Evolutionary conservation across 2,329 filamentous ascomycete genomes (phyloP).

Genomic region (Pseudogymnoascus sp.): DNA sequence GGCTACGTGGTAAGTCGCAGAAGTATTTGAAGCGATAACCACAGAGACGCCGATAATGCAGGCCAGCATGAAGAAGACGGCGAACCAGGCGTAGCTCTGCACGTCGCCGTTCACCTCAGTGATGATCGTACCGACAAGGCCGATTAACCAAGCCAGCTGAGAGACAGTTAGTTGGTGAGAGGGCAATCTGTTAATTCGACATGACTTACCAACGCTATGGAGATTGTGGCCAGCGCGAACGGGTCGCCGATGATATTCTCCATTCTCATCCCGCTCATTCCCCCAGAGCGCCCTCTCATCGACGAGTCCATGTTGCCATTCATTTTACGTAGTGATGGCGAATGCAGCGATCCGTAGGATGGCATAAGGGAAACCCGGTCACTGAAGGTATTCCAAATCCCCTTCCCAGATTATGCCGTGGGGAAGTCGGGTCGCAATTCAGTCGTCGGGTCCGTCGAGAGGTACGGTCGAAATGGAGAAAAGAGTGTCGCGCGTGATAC

Average conservation of each 20-base stretch:
- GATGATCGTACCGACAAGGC: slow-evolving; percentile 73
- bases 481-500: neutral
- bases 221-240: slow-evolving; percentile 89
- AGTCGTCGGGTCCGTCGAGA: neutral
- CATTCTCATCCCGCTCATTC: slow-evolving; percentile 56
- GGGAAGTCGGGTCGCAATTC: neutral
- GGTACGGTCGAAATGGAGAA: neutral
- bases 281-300: slow-evolving; percentile 39
- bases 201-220: slow-evolving; percentile 71
- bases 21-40: slow-evolving; percentile 75
- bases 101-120: slow-evolving; percentile 29
- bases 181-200: neutral
- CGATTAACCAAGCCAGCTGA: slow-evolving; percentile 91
- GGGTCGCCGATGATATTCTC: slow-evolving; percentile 93
- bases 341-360: slow-evolving; percentile 63
- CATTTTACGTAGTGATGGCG: slow-evolving; percentile 74
- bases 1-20: slow-evolving; percentile 84
- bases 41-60: slow-evolving; percentile 71
- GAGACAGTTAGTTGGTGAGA: slow-evolving; percentile 8
- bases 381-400: neutral
- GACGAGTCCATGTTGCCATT: slow-evolving; percentile 55
- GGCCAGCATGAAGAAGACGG: slow-evolving; percentile 75
- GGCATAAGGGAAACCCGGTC: slow-evolving; percentile 44
- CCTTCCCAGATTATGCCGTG: slow-evolving; percentile 5
- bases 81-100: slow-evolving; percentile 90